Percentiles rank a stretch among this genome's conserved stretches.
phyloP scores from a whole-genome alignment of 1,139 yeast species.

The Protomyces inundatus region DNA sequence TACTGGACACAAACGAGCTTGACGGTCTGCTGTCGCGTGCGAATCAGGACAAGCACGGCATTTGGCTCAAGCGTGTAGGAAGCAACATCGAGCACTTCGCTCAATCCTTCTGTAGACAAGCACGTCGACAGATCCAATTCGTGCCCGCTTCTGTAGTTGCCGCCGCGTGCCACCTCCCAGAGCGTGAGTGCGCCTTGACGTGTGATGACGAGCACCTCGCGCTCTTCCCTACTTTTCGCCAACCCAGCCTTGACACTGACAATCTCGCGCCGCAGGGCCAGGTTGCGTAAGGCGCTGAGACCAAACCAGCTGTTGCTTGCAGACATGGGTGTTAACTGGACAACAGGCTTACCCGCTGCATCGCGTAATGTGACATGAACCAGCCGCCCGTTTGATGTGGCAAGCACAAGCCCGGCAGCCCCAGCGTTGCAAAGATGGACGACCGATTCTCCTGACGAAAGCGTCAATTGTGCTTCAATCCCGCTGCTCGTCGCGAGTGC shows the following conservation, averaged over 20 bases:
- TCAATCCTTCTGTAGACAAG: not conserved
- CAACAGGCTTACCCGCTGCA: conserved; percentile 55
- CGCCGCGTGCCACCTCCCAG: conserved; percentile 49
- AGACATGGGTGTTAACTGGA: conserved; percentile 31
- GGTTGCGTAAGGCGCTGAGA: conserved; percentile 9
- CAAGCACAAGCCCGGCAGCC: conserved; percentile 62
- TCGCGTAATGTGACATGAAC: conserved; percentile 62
- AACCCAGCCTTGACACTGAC: conserved; percentile 58
- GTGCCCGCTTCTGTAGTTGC: conserved; percentile 39
- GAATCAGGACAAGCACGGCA: conserved; percentile 6
- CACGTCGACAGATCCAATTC: conserved; percentile 36
- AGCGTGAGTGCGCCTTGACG: conserved; percentile 45
- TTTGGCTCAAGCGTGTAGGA: conserved; percentile 11
- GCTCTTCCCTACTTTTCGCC: conserved; percentile 51
- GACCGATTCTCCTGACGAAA: conserved; percentile 6
- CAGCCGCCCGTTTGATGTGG: conserved; percentile 68
- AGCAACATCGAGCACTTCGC: conserved; percentile 19
- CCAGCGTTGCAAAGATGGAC: conserved; percentile 17
- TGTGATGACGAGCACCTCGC: conserved; percentile 44
- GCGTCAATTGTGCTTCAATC: conserved; percentile 5
- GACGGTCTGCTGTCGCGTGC: not conserved
- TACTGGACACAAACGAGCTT: not conserved
- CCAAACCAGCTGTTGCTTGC: conserved; percentile 32
- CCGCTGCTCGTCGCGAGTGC: conserved; percentile 22
- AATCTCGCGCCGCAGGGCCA: conserved; percentile 46